Base-by-base conservation (phyloP, 1,284 basidiomycete genomes). In the Malassezia caprae region DNA sequence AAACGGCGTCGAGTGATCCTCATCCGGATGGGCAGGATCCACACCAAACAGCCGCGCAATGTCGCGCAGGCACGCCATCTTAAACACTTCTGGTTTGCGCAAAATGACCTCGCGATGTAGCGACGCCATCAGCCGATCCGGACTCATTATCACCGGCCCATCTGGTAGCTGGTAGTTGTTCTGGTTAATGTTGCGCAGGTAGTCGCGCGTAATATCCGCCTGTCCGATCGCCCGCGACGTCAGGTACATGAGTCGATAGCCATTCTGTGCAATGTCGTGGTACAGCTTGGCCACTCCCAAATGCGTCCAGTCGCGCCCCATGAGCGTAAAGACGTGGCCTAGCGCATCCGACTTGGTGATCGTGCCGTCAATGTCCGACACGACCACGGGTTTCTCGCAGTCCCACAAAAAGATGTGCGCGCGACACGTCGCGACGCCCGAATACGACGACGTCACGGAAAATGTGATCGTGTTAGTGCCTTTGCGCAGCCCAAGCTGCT, bases 221-320 rank as follows among this genome's bases (percentile, higher is more conserved):
- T 99, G 94, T 0, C 94, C 94, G 60, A 99, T 96, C 2, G 94
- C 93, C 32, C 94, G 82, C 13, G 90, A 94, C 0, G 94, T 99
- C 19, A 99, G 82, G 76, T 99, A 99, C 82, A 99, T 85, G 69
- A 98, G 87, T 78, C 91, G 91, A 80, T 98, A 98, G 32, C 94
- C 94, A 69, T 99, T 99, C 57, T 88, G 82, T 52, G 75, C 73
- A 60, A 99, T 96, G 70, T 99, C 94, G 3, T 90, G 96, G 77
- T 98, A 99, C 19, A 98, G 80, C 77, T 98, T 98, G 6, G 94
- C 94, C 17, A 98, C 93, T 15, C 94, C 94, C 15, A 89, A 79
- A 74, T 98, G 94, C 4, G 94, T 99, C 94, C 94, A 98, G 76
- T 99, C 94, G n/a, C 93, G 83, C 4, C 94, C 94, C 64, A 98